These are phyloP conservation scores for Vicia villosa DNA, from an alignment of 306 rosid species.

Conservation along the genomic window DNA sequence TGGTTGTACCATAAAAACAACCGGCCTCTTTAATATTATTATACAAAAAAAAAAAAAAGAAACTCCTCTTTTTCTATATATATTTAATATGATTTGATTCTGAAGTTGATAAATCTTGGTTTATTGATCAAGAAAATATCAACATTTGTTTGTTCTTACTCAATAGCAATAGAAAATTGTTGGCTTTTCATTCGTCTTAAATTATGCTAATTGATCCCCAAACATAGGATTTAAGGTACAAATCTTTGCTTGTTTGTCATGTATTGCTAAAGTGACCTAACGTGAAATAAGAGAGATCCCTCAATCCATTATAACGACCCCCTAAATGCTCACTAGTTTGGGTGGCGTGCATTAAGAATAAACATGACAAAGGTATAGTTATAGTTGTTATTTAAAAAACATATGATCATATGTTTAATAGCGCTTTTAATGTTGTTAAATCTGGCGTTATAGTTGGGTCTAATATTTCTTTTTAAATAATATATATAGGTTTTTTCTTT, in stretches of 20 bases:
- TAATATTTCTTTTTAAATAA: no score
- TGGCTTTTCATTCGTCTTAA: conserved; percentile 18
- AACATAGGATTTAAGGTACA: no score
- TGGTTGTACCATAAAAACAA: conserved; percentile 11
- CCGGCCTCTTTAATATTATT: conserved; percentile 16
- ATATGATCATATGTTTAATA: no score
- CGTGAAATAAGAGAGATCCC: conserved; percentile 6
- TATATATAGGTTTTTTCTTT: no score
- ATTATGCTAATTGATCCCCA: neutral
- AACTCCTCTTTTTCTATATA: neutral
- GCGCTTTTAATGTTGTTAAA: no score
- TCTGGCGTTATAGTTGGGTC: no score
- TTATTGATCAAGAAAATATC: neutral
- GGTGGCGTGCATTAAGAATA: neutral
- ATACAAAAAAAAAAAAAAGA: conserved; percentile 6
- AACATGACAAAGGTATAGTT: no score
- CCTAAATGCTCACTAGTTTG: conserved; percentile 33
- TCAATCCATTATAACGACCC: conserved; percentile 13
- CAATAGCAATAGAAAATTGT: conserved; percentile 1
- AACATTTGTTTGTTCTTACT: neutral
- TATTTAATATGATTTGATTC: neutral
- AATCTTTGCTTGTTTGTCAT: no score
- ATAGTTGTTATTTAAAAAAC: no score
- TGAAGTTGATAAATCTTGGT: neutral
- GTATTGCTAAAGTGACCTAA: neutral